phyloP scores from a whole-genome alignment of 2,329 filamentous ascomycete species.

The Fusarium odoratissimum region DNA sequence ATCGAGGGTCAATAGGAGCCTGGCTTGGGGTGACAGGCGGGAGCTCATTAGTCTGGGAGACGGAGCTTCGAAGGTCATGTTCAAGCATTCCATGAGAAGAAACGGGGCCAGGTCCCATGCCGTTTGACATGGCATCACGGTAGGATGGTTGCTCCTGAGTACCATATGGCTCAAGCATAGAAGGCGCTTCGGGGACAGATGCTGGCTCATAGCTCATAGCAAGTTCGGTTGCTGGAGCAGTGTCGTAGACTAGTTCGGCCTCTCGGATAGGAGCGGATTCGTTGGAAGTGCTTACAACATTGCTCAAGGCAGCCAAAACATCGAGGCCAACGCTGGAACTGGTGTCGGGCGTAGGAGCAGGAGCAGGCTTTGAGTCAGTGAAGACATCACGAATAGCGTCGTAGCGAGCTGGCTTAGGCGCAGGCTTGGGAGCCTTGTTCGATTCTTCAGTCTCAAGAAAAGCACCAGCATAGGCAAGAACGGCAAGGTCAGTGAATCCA shows the following conservation, averaged over 20 bases:
- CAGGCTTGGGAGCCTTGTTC: conserved; percentile 41
- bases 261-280: conserved; percentile 26
- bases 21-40: conserved; percentile 38
- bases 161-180: conserved; percentile 12
- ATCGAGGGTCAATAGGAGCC: conserved; percentile 40
- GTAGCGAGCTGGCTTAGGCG: conserved; percentile 50
- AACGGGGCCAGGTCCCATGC: conserved; percentile 2
- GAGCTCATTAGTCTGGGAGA: conserved; percentile 42
- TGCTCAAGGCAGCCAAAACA: conserved; percentile 52
- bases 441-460: conserved; percentile 47
- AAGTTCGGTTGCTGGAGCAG: background rate
- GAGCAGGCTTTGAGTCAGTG: conserved; percentile 50
- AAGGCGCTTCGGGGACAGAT: conserved; percentile 14
- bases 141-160: conserved; percentile 25
- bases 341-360: conserved; percentile 41
- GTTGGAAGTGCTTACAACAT: conserved; percentile 45
- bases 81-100: conserved; percentile 25
- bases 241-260: background rate
- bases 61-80: conserved; percentile 36
- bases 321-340: conserved; percentile 46
- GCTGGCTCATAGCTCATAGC: conserved; percentile 18
- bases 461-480: conserved; percentile 49
- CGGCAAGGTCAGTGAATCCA: conserved; percentile 47
- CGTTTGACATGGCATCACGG: conserved; percentile 16
- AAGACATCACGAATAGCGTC: conserved; percentile 58